A percentile compares a stretch with the other conserved stretches of the same genome.
Evolutionary conservation across 106 monocot species (phyloP).

Genomic region (Apostasia shenzhenica): DNA sequence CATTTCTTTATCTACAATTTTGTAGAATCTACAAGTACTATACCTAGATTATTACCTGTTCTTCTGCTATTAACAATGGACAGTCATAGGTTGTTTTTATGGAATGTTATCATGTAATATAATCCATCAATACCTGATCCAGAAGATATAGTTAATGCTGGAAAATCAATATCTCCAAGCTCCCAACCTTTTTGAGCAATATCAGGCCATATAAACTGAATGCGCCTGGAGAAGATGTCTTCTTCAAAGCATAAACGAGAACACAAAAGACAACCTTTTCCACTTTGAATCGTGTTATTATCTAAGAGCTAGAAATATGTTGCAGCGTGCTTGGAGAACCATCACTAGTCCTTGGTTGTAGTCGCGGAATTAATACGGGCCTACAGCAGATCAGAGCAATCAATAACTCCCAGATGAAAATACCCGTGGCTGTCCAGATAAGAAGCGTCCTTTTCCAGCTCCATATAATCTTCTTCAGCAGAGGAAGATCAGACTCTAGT

Average conservation of each 20-base stretch:
- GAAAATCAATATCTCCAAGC: too few relatives aligned
- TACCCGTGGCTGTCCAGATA: constrained; percentile 51
- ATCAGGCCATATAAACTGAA: neutral
- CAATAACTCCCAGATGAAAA: constrained; percentile 52
- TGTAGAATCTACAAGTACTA: too few relatives aligned
- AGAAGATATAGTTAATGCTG: too few relatives aligned
- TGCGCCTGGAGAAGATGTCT: neutral
- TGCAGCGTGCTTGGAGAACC: neutral
- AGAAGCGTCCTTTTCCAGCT: constrained; percentile 68
- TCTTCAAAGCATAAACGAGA: neutral
- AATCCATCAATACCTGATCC: too few relatives aligned
- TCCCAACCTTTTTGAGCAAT: too few relatives aligned
- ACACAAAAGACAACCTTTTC: neutral
- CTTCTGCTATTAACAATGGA: too few relatives aligned
- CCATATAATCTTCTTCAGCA: constrained; percentile 67
- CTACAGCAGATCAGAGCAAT: constrained; percentile 53
- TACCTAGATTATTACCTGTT: too few relatives aligned
- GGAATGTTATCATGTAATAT: too few relatives aligned
- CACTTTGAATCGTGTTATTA: neutral
- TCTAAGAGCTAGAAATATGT: neutral
- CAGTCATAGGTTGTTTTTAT: too few relatives aligned
- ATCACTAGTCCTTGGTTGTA: neutral
- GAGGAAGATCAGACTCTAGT: constrained; percentile 59
- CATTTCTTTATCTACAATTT: too few relatives aligned
- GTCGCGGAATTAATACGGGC: constrained; percentile 44